These are phyloP conservation scores for Lepidium aucheri DNA, from an alignment of 345 rosid genomes.

Conservation along the genomic window DNA sequence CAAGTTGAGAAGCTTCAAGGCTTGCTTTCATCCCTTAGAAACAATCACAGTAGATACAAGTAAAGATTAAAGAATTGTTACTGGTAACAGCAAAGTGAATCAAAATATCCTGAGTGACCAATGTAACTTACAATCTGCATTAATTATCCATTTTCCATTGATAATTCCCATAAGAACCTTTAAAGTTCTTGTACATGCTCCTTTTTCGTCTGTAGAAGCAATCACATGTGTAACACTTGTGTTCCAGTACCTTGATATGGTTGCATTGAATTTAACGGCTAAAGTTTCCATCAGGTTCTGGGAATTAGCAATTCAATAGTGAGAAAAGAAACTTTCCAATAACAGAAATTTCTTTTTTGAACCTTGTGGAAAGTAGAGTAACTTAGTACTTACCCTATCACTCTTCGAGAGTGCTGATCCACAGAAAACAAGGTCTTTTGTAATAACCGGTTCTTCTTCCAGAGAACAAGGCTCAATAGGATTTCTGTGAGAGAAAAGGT, in stretches of 20 bases:
- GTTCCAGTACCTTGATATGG: conserved; percentile 62
- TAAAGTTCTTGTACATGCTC: conserved; percentile 74
- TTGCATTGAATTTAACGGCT: conserved; percentile 44
- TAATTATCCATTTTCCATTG: conserved; percentile 74
- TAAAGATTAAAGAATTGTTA: not conserved
- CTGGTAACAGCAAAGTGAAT: not conserved
- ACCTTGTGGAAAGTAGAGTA: not conserved
- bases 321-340: not conserved
- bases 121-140: conserved; percentile 55
- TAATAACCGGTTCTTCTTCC: conserved; percentile 15
- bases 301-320: not conserved
- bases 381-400: conserved; percentile 55
- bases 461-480: conserved; percentile 23
- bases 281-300: conserved; percentile 56
- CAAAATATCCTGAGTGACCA: not conserved
- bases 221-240: conserved; percentile 81
- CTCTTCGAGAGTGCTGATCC: conserved; percentile 78
- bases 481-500: conserved; percentile 32
- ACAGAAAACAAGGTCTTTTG: conserved; percentile 55
- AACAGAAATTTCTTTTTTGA: not conserved
- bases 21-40: conserved; percentile 77
- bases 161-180: conserved; percentile 87
- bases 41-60: not conserved
- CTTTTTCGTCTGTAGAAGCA: conserved; percentile 55
- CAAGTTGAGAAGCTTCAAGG: conserved; percentile 40